A percentile compares a stretch with the other conserved stretches of the same genome.
Conservation (phyloP, 2,329 filamentous ascomycete species). For the Colletotrichum cereale region DNA sequence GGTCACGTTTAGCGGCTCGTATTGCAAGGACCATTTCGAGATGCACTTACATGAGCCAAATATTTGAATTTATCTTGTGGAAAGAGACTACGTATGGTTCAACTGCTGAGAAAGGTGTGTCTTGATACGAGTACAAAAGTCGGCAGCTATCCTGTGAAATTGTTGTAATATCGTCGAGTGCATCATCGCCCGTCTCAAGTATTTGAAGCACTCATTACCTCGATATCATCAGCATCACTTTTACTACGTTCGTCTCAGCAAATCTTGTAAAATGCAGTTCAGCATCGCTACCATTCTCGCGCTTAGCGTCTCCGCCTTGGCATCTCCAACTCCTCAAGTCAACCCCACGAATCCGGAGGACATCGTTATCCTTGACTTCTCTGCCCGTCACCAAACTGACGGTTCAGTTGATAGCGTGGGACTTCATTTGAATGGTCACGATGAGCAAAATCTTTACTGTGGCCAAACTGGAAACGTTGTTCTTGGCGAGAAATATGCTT, state of each 20-base stretch:
- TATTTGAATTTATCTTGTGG: background rate
- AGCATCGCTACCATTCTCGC: background rate
- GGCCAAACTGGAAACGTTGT: background rate
- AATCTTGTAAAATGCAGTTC: background rate
- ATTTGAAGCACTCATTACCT: background rate
- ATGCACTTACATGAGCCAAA: background rate
- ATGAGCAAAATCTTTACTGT: slow-evolving; percentile 14
- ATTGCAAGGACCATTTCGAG: background rate
- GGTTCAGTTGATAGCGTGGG: slow-evolving; percentile 9
- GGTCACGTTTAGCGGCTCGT: background rate
- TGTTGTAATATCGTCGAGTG: too few relatives aligned
- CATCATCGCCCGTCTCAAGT: background rate
- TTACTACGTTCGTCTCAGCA: background rate
- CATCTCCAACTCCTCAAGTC: slow-evolving; percentile 5
- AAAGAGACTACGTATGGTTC: background rate
- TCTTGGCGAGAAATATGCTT: slow-evolving; percentile 18
- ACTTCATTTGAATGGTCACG: slow-evolving; percentile 6
- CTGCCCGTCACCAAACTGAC: slow-evolving; percentile 5
- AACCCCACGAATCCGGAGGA: background rate
- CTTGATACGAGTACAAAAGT: background rate
- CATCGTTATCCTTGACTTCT: slow-evolving; percentile 19
- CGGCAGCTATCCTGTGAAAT: background rate
- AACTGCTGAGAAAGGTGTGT: background rate
- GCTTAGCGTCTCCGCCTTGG: background rate
- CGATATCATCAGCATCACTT: background rate